Evolutionary conservation across 2,329 filamentous ascomycete genomes (phyloP), one percentile per base, ranked within the genome.

Genomic region (Tolypocladium tropicale): DNA sequence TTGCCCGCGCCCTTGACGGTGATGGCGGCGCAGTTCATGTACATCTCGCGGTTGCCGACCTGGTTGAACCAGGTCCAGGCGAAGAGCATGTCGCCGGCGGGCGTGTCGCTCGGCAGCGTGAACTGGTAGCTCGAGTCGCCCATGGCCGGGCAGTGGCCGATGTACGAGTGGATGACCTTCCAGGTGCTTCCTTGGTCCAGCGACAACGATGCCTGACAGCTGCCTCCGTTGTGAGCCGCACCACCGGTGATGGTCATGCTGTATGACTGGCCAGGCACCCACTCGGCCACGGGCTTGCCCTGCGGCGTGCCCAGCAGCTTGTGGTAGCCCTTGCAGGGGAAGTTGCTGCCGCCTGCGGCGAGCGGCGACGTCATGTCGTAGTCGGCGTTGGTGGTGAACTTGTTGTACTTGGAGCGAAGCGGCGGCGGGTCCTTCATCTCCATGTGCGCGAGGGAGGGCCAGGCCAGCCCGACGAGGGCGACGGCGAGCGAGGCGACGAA

Each of bases 11-110:
- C 70, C 55, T 68, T 71, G 66, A 91, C 84, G 59, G 80, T 82
- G 63, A 92, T 80, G 53, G 81, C 77, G 9, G 89, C 88, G 66
- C 89, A 94, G 73, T 90, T 90, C 86, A 90, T 90, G 79, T 94
- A 94, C 81, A 88, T 89, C 69, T 93, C 89, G 52, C 89, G 80
- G 72, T 91, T 91, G 30, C 89, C 88, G 43, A 87, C 71, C 61
- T 83, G 75, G 76, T 90, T 90, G 74, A 88, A 86, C 86, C 86
- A 89, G 30, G 83, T 84, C 89, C 89, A 93, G 39, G 84, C 83
- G 53, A 92, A 80, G 49, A 92, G 69, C 56, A 83, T 86, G 36
- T 84, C 80, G 70, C 71, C 75, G 58, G 71, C 65, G n/a, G 83
- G 82, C 1, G 83, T 81, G 61, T 86, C 82, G 2, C 72, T 69